Percentiles rank a stretch among this genome's conserved stretches.
These are phyloP conservation scores for Pichia sp. DNA, from an alignment of 1,139 yeast species.

Conservation along the genomic window DNA sequence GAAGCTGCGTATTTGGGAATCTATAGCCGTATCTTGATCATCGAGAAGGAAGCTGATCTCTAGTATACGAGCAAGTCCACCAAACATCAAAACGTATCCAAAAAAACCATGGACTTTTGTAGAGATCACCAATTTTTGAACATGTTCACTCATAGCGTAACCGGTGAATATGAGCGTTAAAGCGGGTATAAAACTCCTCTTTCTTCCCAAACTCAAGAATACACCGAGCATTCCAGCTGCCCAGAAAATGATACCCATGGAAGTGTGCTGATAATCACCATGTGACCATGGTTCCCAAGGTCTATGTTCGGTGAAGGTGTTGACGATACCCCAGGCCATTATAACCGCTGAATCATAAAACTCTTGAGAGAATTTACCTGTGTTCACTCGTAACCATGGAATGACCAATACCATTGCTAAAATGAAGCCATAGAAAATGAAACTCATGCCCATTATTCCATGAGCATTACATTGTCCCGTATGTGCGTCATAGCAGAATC, in stretches of 20 bases:
- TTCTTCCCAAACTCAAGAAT: slow-evolving; percentile 57
- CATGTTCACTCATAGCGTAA: slow-evolving; percentile 89
- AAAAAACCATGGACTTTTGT: slow-evolving; percentile 85
- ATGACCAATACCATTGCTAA: slow-evolving; percentile 58
- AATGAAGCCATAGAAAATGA: slow-evolving; percentile 70
- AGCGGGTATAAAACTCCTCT: slow-evolving; percentile 74
- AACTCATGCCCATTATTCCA: slow-evolving; percentile 93
- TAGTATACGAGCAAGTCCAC: slow-evolving; percentile 65
- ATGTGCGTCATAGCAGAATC: slow-evolving; percentile 69
- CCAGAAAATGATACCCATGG: slow-evolving; percentile 98
- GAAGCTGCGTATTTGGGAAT: slow-evolving; percentile 52
- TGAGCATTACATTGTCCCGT: slow-evolving; percentile 95
- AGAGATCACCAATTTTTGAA: slow-evolving; percentile 64
- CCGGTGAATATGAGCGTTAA: slow-evolving; percentile 80
- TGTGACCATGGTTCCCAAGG: slow-evolving; percentile 86
- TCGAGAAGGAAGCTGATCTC: slow-evolving; percentile 68
- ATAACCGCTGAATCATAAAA: slow-evolving; percentile 75
- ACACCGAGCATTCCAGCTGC: slow-evolving; percentile 85
- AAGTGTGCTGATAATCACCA: slow-evolving; percentile 89
- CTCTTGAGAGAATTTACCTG: slow-evolving; percentile 62
- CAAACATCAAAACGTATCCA: slow-evolving; percentile 72
- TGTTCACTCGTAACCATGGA: slow-evolving; percentile 55
- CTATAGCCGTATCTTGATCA: slow-evolving; percentile 42
- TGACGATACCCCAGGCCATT: slow-evolving; percentile 86
- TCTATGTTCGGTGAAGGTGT: slow-evolving; percentile 91